Evolutionary conservation across 106 monocot genomes (phyloP), one percentile per base, ranked within the genome.

Genomic region (Dioscorea alata): DNA sequence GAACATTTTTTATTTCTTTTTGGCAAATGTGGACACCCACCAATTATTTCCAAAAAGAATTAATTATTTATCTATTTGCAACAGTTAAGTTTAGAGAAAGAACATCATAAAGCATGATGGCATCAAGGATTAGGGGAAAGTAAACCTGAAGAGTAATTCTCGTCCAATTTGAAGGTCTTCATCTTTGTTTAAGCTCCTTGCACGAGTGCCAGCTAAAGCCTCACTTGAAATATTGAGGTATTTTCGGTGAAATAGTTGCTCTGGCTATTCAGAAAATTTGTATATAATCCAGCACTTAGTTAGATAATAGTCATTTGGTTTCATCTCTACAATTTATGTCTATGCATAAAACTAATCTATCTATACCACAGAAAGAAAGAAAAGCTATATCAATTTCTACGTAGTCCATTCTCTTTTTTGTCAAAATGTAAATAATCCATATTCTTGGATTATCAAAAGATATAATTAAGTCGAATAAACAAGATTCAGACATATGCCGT

Each of bases 231-330:
- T 78, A 50, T 70, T 77, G 28, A 88, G 76, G 42, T 71, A 64
- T 49, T 86, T 91, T 62, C 88, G 76, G 57, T 88, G 95, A 91
- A 96, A 96, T 86, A 96, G 77, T 80, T 86, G 86, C 84, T 96
- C 95, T 84, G 95, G 95, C 95, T 96, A 84, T 88, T 85, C 78
- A 73, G 66, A 82, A 81, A 74, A n/a, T 64, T 60, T 17, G 9
- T 52, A 58, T 15, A 68, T 48, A 49, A 68, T 33, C 59, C 13
- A 16, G 63, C 13, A 34, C 59, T 64, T 81, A 78, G 56, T 71
- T 72, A 71, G 75, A 76, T 64, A n/a, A 52, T 50, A 22, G 50
- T 13, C 18, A 68, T 18, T 28, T 53, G 9, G 24, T 42, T 21
- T 42, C 60, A 35, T 18, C n/a, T 56, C 19, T 56, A 56, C 54